Percentiles rank a stretch among this genome's conserved stretches.
These are phyloP conservation scores for Cercospora janseana DNA, from an alignment of 2,329 filamentous ascomycete genomes.

Conservation along the genomic window DNA sequence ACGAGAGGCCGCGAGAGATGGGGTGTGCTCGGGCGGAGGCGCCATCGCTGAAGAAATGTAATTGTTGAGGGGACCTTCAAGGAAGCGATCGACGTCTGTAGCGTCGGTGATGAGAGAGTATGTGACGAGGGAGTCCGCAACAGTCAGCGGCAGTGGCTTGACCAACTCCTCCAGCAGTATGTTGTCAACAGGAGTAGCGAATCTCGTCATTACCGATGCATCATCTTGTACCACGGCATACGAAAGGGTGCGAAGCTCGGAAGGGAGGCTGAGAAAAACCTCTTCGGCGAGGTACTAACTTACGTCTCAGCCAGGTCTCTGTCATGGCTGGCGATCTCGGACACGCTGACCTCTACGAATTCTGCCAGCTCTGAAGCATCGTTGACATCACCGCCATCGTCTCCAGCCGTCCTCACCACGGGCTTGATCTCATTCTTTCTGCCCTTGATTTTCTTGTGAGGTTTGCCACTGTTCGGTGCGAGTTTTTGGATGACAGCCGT, in stretches of 20 bases:
- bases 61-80: conserved; percentile 61
- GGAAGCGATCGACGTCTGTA: conserved; percentile 53
- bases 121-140: conserved; percentile 65
- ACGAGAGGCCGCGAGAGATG: conserved; percentile 48
- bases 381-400: conserved; percentile 26
- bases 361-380: conserved; percentile 70
- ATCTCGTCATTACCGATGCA: conserved; percentile 49
- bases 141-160: conserved; percentile 56
- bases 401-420: conserved; percentile 16
- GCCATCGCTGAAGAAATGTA: conserved; percentile 61
- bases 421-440: conserved; percentile 43
- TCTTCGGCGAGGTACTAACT: conserved; percentile 65
- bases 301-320: conserved; percentile 8
- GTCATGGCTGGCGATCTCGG: background rate
- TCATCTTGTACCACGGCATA: conserved; percentile 57
- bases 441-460: conserved; percentile 48
- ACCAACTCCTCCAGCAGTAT: conserved; percentile 47
- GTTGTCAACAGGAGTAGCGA: conserved; percentile 44
- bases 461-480: conserved; percentile 44
- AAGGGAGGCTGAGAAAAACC: conserved; percentile 65
- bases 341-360: conserved; percentile 62
- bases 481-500: conserved; percentile 65
- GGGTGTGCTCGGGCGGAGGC: conserved; percentile 62
- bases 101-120: conserved; percentile 61
- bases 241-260: conserved; percentile 59